Evolutionary conservation across 768 basidiomycete species (phyloP), one percentile per base, ranked within the genome.

Genomic region (Pulveroboletus sp.): DNA sequence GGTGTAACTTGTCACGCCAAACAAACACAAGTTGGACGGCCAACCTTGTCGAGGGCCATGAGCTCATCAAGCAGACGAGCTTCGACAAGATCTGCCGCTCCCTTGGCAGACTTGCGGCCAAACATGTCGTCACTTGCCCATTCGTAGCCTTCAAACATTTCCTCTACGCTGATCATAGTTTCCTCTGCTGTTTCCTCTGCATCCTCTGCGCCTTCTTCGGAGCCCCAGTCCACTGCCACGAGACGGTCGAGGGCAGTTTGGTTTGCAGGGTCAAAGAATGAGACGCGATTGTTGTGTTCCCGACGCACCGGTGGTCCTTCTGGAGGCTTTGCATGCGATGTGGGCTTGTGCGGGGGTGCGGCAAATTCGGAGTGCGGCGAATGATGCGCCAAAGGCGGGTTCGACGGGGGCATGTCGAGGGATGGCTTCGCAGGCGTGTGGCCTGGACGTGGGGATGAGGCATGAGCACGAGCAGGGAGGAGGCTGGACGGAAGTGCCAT

Each of bases 71-170:
- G 66, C 39, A 99, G 69, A 55, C 94, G 74, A 20, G 89, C 87
- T 68, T 98, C 93, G 52, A 98, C 94, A 57, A 94, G 77, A 63
- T 97, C 95, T 33, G 90, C 91, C 8, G 89, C 84, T 11, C 86
- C 86, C 58, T 79, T 76, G 16, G 76, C 75, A 45, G 80, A 77
- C 61, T 80, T 84, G 56, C 82, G 72, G 13, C 78, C 80, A 37
- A 87, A 73, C n/a, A 85, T 73, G 62, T 85, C 84, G 47, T 87
- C 88, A 52, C 84, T 86, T 5, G 90, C 85, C 94, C 94, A 98
- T 66, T 98, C 97, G 60, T 97, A 97, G 0, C 97, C 94, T 60
- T 99, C 97, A 21, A 99, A 76, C 92, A 99, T 94, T 65, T 99
- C 97, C 64, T 99, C 97, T 2, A 99, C 93, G 66, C 84, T 97